Conservation (phyloP, 768 basidiomycete genomes). For the Hygrocybe coccinea region DNA sequence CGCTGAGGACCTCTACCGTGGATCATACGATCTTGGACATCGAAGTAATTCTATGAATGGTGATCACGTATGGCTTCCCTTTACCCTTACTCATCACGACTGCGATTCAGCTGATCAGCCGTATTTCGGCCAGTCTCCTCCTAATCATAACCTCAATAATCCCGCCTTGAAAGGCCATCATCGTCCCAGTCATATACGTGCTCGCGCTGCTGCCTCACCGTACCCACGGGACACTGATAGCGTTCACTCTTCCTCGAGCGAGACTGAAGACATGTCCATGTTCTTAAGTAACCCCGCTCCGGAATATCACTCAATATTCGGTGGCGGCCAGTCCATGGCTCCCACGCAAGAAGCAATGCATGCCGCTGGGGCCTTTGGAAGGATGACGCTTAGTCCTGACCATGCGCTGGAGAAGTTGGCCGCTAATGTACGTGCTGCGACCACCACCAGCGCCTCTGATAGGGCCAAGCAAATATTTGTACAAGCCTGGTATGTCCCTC, state of each 20-base stretch:
- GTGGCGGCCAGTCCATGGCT: constrained; percentile 42
- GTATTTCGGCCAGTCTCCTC: constrained; percentile 53
- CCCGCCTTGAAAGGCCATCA: constrained; percentile 74
- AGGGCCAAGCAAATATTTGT: constrained; percentile 90
- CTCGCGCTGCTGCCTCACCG: constrained; percentile 75
- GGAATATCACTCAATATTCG: constrained; percentile 69
- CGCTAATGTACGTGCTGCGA: constrained; percentile 80
- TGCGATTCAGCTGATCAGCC: constrained; percentile 19
- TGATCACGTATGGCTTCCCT: constrained; percentile 38
- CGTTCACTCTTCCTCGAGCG: constrained; percentile 82
- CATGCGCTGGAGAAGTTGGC: constrained; percentile 82
- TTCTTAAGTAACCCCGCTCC: constrained; percentile 52
- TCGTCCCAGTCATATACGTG: constrained; percentile 71
- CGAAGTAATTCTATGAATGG: constrained; percentile 42
- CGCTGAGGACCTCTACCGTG: constrained; percentile 67
- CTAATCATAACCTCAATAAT: constrained; percentile 71
- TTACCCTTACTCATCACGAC: constrained; percentile 9
- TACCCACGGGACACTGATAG: constrained; percentile 84
- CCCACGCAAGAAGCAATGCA: constrained; percentile 54
- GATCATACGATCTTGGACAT: constrained; percentile 51
- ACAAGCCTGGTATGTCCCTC: constrained; percentile 71
- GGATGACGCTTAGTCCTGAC: constrained; percentile 73
- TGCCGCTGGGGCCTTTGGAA: constrained; percentile 66
- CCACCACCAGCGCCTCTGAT: constrained; percentile 87
- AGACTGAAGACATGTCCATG: constrained; percentile 84